These are phyloP conservation scores for Metarhizium guizhouense DNA, from an alignment of 2,329 filamentous ascomycete species.

Conservation along the genomic window DNA sequence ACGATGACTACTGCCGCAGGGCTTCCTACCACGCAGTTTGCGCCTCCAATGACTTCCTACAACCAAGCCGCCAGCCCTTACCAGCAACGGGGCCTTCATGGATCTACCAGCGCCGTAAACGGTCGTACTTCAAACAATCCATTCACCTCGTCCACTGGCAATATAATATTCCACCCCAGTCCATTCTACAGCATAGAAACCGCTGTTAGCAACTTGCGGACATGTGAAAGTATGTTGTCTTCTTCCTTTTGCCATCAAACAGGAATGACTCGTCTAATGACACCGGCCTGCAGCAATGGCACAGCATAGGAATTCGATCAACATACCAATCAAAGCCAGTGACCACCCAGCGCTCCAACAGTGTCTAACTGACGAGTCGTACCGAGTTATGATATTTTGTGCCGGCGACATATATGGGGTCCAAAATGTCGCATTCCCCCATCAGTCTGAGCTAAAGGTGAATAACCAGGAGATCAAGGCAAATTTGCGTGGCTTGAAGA, in stretches of 20 bases:
- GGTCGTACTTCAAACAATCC: conserved; percentile 11
- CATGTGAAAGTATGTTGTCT: conserved; percentile 58
- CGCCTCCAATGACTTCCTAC: conserved; percentile 13
- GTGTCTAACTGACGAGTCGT: conserved; percentile 49
- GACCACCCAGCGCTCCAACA: conserved; percentile 43
- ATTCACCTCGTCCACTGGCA: conserved; percentile 9
- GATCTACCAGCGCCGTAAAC: conserved; percentile 8
- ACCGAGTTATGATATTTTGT: conserved; percentile 78
- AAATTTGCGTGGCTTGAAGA: conserved; percentile 92
- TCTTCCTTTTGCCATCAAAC: conserved; percentile 18
- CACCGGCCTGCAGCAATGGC: conserved; percentile 39
- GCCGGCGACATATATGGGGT: conserved; percentile 52
- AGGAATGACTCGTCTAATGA: conserved; percentile 7
- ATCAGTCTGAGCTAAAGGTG: conserved; percentile 85
- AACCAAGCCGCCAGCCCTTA: conserved; percentile 7
- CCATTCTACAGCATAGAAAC: conserved; percentile 73
- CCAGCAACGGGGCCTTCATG: conserved; percentile 10
- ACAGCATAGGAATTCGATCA: conserved; percentile 41
- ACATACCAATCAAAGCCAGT: conserved; percentile 36
- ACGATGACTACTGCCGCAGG: background rate
- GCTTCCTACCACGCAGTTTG: conserved; percentile 5
- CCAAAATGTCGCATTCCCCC: conserved; percentile 81
- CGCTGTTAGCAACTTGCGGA: conserved; percentile 53
- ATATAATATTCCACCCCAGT: conserved; percentile 52
- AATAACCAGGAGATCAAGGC: conserved; percentile 83